Percentiles rank a stretch among this genome's conserved stretches.
phyloP scores from a whole-genome alignment of 257 asterid species.

The Solanum clarkiae region DNA sequence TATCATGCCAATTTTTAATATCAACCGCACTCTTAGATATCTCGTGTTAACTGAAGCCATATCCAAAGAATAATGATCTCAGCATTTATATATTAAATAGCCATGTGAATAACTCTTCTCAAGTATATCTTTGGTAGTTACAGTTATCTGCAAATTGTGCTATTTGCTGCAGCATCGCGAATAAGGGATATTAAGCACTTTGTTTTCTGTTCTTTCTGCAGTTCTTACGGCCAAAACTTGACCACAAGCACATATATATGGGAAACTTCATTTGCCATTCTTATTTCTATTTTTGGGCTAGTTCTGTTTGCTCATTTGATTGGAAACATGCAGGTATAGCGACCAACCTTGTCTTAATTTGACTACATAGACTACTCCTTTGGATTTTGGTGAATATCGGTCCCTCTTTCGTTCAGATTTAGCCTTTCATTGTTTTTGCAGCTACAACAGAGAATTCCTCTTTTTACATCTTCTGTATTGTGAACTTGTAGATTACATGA shows the following conservation, averaged over 20 bases:
- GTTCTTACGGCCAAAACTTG: slow-evolving; percentile 78
- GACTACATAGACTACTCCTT: background rate
- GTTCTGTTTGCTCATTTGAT: slow-evolving; percentile 85
- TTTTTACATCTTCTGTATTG: background rate
- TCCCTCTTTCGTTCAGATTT: background rate
- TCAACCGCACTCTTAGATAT: background rate
- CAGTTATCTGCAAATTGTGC: background rate
- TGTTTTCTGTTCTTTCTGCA: slow-evolving; percentile 14
- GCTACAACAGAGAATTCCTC: background rate
- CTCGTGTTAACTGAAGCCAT: background rate
- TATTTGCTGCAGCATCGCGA: background rate
- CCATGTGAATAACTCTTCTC: background rate
- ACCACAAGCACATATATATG: slow-evolving; percentile 70
- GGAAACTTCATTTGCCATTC: slow-evolving; percentile 71
- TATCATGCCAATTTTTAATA: background rate
- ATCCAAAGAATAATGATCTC: background rate
- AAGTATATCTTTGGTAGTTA: background rate
- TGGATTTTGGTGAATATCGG: background rate
- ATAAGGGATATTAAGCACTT: background rate
- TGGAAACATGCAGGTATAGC: slow-evolving; percentile 85
- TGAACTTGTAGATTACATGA: background rate
- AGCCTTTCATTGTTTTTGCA: background rate
- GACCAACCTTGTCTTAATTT: background rate
- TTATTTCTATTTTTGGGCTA: slow-evolving; percentile 75
- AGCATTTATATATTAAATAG: background rate